phyloP scores from a whole-genome alignment of 257 asterid genomes.

The Misopates orontium region DNA sequence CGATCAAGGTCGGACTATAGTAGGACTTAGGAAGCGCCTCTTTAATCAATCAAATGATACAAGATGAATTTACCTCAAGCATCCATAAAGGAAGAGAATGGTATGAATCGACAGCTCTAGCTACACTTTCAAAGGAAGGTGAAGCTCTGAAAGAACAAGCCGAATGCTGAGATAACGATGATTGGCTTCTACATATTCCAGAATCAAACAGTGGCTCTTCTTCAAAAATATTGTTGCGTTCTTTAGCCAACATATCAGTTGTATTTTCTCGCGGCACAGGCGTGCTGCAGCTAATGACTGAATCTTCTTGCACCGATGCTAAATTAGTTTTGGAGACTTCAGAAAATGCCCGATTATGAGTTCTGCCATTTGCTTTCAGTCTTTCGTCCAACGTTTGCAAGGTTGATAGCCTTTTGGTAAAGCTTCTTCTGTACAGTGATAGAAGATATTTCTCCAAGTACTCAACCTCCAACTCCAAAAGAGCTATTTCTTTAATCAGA shows the following conservation, averaged over 20 bases:
- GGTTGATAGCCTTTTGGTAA: constrained; percentile 41
- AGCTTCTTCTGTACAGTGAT: constrained; percentile 58
- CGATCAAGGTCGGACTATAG: too few species aligned
- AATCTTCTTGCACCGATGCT: constrained; percentile 29
- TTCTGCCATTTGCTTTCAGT: constrained; percentile 22
- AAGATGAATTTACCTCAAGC: constrained; percentile 64
- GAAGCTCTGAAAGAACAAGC: constrained; percentile 57
- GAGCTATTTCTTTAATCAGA: constrained; percentile 66
- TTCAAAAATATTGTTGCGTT: constrained; percentile 37
- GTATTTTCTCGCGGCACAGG: constrained; percentile 28
- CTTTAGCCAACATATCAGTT: constrained; percentile 13
- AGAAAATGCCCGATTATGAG: constrained; percentile 15
- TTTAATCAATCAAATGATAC: background rate
- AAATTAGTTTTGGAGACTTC: constrained; percentile 32
- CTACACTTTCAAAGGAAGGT: constrained; percentile 42
- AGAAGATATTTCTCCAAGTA: constrained; percentile 79
- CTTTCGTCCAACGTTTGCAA: constrained; percentile 32
- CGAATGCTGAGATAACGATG: constrained; percentile 75
- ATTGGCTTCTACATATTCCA: constrained; percentile 66
- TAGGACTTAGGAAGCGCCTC: too few species aligned
- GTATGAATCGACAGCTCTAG: constrained; percentile 58
- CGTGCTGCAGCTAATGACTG: constrained; percentile 21
- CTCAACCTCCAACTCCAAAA: constrained; percentile 68
- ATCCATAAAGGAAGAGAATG: constrained; percentile 84
- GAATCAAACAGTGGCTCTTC: constrained; percentile 48